Conservation (phyloP, 1,139 yeast species). For the Meyerozyma carpophila region DNA sequence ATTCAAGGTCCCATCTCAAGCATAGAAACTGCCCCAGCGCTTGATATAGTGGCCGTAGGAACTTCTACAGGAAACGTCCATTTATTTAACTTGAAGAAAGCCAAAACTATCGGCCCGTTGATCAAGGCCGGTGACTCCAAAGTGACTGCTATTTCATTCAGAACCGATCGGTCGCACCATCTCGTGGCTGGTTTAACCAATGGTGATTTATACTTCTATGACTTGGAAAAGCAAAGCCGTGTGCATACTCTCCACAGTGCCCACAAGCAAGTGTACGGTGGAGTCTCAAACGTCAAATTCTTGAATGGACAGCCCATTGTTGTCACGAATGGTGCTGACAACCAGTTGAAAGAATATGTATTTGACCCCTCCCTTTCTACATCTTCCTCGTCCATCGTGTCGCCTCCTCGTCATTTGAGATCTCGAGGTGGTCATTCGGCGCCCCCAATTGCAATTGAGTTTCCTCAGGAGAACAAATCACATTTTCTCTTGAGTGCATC, state of each 20-base stretch:
- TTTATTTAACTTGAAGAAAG: constrained; percentile 67
- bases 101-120: constrained; percentile 44
- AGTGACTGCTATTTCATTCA: constrained; percentile 72
- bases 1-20: constrained; percentile 51
- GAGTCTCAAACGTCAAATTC: constrained; percentile 71
- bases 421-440: constrained; percentile 96
- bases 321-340: constrained; percentile 91
- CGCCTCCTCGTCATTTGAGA: constrained; percentile 89
- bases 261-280: constrained; percentile 72
- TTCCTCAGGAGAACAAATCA: constrained; percentile 72
- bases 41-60: constrained; percentile 81
- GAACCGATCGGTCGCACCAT: constrained; percentile 89
- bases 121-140: constrained; percentile 52
- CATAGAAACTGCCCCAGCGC: constrained; percentile 77
- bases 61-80: constrained; percentile 61
- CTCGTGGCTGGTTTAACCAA: constrained; percentile 71
- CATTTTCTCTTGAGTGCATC: constrained; percentile 88
- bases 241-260: constrained; percentile 71
- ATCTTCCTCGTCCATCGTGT: constrained; percentile 57
- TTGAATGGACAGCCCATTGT: constrained; percentile 90
- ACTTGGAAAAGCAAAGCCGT: constrained; percentile 64
- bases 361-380: constrained; percentile 86
- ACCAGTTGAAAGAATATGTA: constrained; percentile 81
- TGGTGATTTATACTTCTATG: constrained; percentile 86
- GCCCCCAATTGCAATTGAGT: constrained; percentile 75